Evolutionary conservation across 345 rosid species (phyloP), one percentile per base, ranked within the genome.

Genomic region (Ceriops zippeliana): DNA sequence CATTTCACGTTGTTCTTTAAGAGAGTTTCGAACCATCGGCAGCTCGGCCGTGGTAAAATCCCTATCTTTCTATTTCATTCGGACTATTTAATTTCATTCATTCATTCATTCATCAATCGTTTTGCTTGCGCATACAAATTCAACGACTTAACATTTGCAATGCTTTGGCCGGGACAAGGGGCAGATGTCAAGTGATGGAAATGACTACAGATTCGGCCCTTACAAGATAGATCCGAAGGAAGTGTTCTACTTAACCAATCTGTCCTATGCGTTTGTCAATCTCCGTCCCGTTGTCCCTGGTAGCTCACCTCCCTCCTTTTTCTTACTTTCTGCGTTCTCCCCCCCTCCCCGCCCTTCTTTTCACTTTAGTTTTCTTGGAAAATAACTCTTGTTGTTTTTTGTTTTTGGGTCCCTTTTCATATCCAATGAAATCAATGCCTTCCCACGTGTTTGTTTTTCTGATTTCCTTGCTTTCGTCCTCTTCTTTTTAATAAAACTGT

Each of bases 201-300:
- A 56, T 56, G 10, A 51, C 8, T 89, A 72, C 58, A 66, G 5
- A 10, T 89, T 93, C 63, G 97, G 98, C 0, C 90, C 93, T 7
- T 86, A 89, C 83, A 80, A 81, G 66, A 88, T 93, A 47, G 87
- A 86, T 57, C 71, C 84, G 2, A 80, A 81, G 82, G 93, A 91
- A 79, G 96, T 93, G 27, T 93, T 93, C 77, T 91, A 86, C 82
- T 26, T 88, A 63, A 85, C 90, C 21, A 61, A 73, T 21, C 82
- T 86, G 61, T 93, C 98, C 65, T 93, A 70, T 56, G 98, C 96
- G 34, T 66, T 89, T 83, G 97, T 93, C 81, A 93, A 93, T 75
- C 86, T 89, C 74, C 96, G 97, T 20, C 98, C 97, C 32, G 79
- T 91, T 70, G 73, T 86, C 80, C 96, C 91, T 70, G 98, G 98